These are phyloP conservation scores for Fusarium floridanum DNA, from an alignment of 2,329 filamentous ascomycete genomes.

Conservation along the genomic window DNA sequence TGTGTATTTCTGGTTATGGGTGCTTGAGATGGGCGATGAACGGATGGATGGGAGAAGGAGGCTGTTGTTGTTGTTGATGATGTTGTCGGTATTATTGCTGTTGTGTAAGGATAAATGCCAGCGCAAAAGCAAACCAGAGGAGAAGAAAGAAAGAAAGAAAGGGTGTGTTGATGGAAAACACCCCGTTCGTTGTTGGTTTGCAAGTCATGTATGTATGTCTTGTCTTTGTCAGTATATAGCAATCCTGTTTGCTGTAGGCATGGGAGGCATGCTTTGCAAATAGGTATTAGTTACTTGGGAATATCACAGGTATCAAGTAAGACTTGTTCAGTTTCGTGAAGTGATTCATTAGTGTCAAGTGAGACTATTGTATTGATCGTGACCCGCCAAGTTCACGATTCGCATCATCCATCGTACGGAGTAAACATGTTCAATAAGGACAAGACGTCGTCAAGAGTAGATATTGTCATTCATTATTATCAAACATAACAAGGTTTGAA, in stretches of 20 bases:
- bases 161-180: not conserved
- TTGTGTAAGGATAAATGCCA: not conserved
- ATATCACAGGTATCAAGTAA: not conserved
- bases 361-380: not conserved
- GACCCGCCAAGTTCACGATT: not conserved
- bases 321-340: not conserved
- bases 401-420: not conserved
- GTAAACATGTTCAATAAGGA: not conserved
- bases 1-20: slow-evolving; percentile 23
- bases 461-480: slow-evolving; percentile 20
- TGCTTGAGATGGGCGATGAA: slow-evolving; percentile 5
- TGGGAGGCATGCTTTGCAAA: not conserved
- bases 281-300: not conserved
- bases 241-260: not conserved
- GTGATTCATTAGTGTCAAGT: not conserved
- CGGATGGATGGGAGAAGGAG: slow-evolving; percentile 4
- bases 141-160: not conserved
- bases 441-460: not conserved
- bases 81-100: not conserved
- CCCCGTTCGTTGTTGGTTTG: not conserved
- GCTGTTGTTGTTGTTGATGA: not conserved
- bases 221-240: not conserved
- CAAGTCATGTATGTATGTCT: slow-evolving; percentile 1
- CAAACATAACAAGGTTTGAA: slow-evolving; percentile 11
- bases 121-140: not conserved